phyloP scores from a whole-genome alignment of 1,139 yeast species.

The Taphrina wiesneri region DNA sequence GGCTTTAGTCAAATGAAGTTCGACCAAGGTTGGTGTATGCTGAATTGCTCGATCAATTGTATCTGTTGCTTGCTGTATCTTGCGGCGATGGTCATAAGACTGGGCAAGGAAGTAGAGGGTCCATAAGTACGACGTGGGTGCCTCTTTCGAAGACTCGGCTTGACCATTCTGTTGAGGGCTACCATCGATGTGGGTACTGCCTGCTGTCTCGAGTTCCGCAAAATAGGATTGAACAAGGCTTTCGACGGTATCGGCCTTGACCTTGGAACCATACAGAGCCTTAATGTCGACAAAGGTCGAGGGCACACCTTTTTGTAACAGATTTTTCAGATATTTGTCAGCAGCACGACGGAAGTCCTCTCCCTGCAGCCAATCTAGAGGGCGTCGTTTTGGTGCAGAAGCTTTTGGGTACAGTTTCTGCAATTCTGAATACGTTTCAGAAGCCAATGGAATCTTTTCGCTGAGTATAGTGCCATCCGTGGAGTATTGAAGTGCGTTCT shows the following conservation, averaged over 20 bases:
- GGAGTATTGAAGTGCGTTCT: slow-evolving; percentile 53
- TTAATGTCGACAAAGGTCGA: slow-evolving; percentile 84
- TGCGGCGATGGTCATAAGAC: slow-evolving; percentile 61
- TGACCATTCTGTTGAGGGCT: neutral
- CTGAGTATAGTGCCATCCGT: slow-evolving; percentile 45
- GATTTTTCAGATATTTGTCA: slow-evolving; percentile 57
- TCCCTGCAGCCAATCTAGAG: slow-evolving; percentile 45
- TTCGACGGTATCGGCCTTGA: slow-evolving; percentile 53
- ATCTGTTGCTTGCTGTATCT: slow-evolving; percentile 54
- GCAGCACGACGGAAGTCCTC: slow-evolving; percentile 53
- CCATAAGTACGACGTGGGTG: slow-evolving; percentile 68
- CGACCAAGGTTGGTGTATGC: slow-evolving; percentile 75
- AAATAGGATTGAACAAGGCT: slow-evolving; percentile 44
- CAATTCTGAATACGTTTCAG: slow-evolving; percentile 62
- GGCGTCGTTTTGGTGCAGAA: slow-evolving; percentile 16
- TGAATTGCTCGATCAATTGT: slow-evolving; percentile 64
- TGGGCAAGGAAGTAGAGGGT: slow-evolving; percentile 77
- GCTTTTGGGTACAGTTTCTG: slow-evolving; percentile 64
- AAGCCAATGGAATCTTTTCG: slow-evolving; percentile 31
- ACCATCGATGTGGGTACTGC: neutral
- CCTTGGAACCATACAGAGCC: slow-evolving; percentile 63
- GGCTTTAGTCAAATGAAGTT: slow-evolving; percentile 76
- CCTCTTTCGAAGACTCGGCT: slow-evolving; percentile 10
- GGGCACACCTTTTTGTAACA: slow-evolving; percentile 81
- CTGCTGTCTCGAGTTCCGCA: slow-evolving; percentile 34